Evolutionary conservation across 805 yeast species (phyloP), one percentile per base, ranked within the genome.

Genomic region (Torulaspora quercuum): DNA sequence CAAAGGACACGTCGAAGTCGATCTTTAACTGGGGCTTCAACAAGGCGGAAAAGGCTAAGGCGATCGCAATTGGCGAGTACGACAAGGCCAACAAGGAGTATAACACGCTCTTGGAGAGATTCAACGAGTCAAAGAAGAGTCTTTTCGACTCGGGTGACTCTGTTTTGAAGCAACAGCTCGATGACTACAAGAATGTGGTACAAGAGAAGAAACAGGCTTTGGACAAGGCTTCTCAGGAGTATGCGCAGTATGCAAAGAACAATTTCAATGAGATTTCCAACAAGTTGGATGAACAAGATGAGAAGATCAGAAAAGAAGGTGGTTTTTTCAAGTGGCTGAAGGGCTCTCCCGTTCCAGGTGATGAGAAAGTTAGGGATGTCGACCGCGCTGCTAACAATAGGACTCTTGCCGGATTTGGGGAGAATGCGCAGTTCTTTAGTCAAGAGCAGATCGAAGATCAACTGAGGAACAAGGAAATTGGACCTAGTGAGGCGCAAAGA

Each of bases 341-440:
- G 6, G 42, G 46, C 9, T 32, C 42, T 11, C 31, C 49, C 11
- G 38, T 38, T 7, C 39, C 43, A 29, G 33, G 43, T 14, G 40
- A 44, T n/a, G 25, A 31, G 7, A 25, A 23, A 8, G 26, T 14
- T 16, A 7, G n/a, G 3, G 30, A 29, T 14, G 37, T 34, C 7
- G 23, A 30, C 25, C 28, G 24, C 25, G 13, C 18, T 12, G 26
- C 29, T 13, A 26, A 29, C 23, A 44, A 35, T 12, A 38, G 46
- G 7, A 52, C 69, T 3, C 56, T 70, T 3, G 53, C 50, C 15
- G 76, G 76, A 1, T 71, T 73, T 70, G 73, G 76, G 22, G 73
- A 69, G 32, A 56, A 64, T 30, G 75, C 75, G 4, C 50, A 54
- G 13, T 61, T 58, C 18, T 57, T 65, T 36, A 65, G 68, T 10